A percentile compares a stretch with the other conserved stretches of the same genome.
phyloP scores from a whole-genome alignment of 371 early-diverging fungal genomes.

The Zancudomyces culisetae region DNA sequence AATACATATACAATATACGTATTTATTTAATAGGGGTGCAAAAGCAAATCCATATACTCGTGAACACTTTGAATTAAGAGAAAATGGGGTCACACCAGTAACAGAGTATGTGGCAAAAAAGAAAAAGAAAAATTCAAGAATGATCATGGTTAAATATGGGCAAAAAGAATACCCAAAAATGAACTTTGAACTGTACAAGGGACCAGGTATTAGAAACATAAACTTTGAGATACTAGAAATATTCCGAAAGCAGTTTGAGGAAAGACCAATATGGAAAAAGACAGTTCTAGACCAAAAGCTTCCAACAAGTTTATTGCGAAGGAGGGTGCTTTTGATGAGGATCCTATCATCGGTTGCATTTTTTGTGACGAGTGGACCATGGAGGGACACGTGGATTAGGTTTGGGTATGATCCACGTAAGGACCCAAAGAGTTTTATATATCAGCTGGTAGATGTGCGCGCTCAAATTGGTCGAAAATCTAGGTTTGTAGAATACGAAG shows the following conservation, averaged over 20 bases:
- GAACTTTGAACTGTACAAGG: too few species aligned
- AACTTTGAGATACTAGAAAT: background rate
- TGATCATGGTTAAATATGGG: background rate
- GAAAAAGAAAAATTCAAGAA: background rate
- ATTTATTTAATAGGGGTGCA: too few species aligned
- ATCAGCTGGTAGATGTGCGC: conserved; percentile 20
- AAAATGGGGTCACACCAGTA: background rate
- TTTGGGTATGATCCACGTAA: conserved; percentile 24
- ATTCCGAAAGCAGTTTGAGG: conserved; percentile 1
- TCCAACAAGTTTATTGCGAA: background rate
- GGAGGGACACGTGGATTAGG: conserved; percentile 22
- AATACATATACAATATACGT: too few species aligned
- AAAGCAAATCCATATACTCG: background rate
- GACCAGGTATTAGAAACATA: background rate
- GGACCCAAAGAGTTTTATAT: conserved; percentile 12
- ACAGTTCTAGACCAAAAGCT: background rate
- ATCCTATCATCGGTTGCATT: conserved; percentile 13
- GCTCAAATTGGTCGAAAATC: background rate
- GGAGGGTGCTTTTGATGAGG: background rate
- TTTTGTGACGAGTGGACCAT: conserved; percentile 16
- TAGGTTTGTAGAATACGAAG: background rate
- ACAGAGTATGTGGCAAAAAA: background rate
- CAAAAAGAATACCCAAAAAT: background rate
- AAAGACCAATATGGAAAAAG: conserved; percentile 1
- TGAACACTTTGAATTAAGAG: background rate